Base-by-base conservation (phyloP, 1,284 basidiomycete genomes). In the Sanguinoderma infundibulare region DNA sequence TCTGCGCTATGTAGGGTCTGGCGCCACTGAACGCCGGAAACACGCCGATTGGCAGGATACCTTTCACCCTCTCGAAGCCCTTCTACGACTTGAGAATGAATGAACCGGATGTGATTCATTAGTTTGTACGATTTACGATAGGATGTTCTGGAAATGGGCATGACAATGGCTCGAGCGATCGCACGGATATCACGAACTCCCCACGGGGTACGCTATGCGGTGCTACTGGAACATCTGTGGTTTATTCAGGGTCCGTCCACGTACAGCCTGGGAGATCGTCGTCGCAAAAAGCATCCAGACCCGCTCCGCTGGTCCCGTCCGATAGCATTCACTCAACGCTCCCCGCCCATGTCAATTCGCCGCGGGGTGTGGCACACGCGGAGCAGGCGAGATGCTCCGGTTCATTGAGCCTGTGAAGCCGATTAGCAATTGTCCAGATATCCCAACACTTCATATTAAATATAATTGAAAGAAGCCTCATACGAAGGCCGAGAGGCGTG, bases 321-420 rank as follows among this genome's bases (percentile, higher is more conserved):
- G 40, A 2, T 10, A 38, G 3, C 26, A 12, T 10, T 67, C 36
- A 65, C 4, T 47, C 36, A 15, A 54, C 24, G 28, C 55, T 46
- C 5, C 65, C 67, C 12, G 51, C 44, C 72, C 69, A 69, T 2
- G 34, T 54, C 3, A 55, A 57, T 39, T 75, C 70, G 4, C 74
- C 74, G 39, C 73, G 74, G 57, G 74, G 73, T 15, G 77, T 78
- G 1, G 66, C 77, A 67, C 85, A 87, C 6, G 79, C 83, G 40
- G 81, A 77, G 68, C 86, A 87, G 4, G 81, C 81, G 9, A 85
- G 75, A 69, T 85, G 80, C 15, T 67, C 70, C 1, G 76, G 70
- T 35, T 81, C 67, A 65, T 87, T 87, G 40, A 78, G 61, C 49
- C 85, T 87, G 59, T n/a, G 42, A 20, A 35, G 42, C 56, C 22